A percentile compares a stretch with the other conserved stretches of the same genome.
phyloP scores from a whole-genome alignment of 345 rosid species.

The Salix suchowensis region DNA sequence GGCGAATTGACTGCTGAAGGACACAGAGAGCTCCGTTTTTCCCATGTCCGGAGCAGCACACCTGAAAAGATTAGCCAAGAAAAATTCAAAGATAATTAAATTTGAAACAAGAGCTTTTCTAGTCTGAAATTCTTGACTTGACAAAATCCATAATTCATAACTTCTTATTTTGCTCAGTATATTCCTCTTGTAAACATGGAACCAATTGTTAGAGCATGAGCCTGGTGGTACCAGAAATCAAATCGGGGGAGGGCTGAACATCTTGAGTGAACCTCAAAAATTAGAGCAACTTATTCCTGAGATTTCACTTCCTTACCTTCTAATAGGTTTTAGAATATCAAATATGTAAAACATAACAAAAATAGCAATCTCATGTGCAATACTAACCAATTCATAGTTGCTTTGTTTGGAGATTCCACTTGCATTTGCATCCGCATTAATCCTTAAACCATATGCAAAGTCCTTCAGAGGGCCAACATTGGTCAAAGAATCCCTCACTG shows the following conservation, averaged over 20 bases:
- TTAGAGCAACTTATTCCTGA: neutral
- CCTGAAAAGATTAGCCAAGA: constrained; percentile 40
- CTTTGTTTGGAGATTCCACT: constrained; percentile 95
- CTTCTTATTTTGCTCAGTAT: too few relatives aligned
- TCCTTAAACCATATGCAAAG: constrained; percentile 84
- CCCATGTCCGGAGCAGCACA: constrained; percentile 99
- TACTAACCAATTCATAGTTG: constrained; percentile 92
- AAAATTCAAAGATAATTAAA: neutral
- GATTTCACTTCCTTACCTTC: neutral
- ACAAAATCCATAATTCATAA: neutral
- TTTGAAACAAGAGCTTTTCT: neutral
- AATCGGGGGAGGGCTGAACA: neutral
- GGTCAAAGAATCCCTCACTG: constrained; percentile 86
- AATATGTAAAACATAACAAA: constrained; percentile 3
- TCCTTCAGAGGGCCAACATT: constrained; percentile 97
- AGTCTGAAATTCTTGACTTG: neutral
- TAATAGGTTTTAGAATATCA: neutral
- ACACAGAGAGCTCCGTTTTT: constrained; percentile 85
- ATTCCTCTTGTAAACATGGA: too few relatives aligned
- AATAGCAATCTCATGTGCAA: neutral
- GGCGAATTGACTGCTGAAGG: constrained; percentile 94
- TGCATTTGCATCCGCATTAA: constrained; percentile 85
- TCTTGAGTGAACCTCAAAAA: neutral
- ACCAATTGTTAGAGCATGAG: too few relatives aligned
- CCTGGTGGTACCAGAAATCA: neutral